These are phyloP conservation scores for Ormosia emarginata DNA, from an alignment of 306 rosid species.

Conservation along the genomic window DNA sequence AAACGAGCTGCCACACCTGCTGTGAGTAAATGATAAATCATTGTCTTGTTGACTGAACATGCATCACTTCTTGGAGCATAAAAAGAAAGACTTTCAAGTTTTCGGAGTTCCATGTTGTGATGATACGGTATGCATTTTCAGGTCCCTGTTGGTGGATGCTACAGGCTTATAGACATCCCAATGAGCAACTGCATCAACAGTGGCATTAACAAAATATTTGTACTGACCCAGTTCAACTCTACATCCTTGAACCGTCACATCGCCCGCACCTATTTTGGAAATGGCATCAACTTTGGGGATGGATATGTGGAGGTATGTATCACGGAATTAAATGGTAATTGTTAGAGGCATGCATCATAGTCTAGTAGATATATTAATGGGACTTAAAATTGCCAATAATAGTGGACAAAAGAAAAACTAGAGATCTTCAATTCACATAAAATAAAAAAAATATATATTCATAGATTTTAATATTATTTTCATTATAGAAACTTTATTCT, in stretches of 20 bases:
- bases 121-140: constrained; percentile 33
- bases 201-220: constrained; percentile 79
- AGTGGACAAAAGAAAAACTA: background rate
- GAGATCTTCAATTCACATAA: background rate
- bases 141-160: constrained; percentile 98
- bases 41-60: background rate
- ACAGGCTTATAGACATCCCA: constrained; percentile 87
- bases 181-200: constrained; percentile 98
- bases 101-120: background rate
- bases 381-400: background rate
- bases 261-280: constrained; percentile 80
- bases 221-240: constrained; percentile 83
- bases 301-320: constrained; percentile 87
- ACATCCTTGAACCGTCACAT: constrained; percentile 93
- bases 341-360: constrained; percentile 1
- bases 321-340: background rate
- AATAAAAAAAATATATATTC: background rate
- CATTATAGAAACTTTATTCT: background rate
- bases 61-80: background rate
- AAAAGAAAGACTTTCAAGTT: background rate
- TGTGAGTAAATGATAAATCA: constrained; percentile 27
- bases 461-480: background rate
- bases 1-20: constrained; percentile 73
- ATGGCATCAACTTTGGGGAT: constrained; percentile 87
- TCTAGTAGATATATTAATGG: background rate